These are phyloP conservation scores for Alternaria incomplexa DNA, from an alignment of 2,329 filamentous ascomycete species.

Conservation along the genomic window DNA sequence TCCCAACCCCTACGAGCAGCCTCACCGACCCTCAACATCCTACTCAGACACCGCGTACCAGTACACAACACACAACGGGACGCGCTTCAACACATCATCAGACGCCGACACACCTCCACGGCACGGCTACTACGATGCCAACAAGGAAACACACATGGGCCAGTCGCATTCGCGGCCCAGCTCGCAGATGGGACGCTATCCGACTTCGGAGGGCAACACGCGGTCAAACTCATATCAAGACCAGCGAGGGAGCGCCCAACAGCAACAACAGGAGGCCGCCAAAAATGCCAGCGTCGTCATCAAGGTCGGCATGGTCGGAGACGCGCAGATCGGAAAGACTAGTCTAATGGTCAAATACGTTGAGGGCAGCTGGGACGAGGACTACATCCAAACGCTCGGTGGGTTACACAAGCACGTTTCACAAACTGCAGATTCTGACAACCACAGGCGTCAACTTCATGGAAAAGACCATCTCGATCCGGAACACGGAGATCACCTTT, in stretches of 20 bases:
- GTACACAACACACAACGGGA: slow-evolving; percentile 44
- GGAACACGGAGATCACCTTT: slow-evolving; percentile 99
- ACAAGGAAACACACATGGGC: slow-evolving; percentile 44
- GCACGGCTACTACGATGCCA: slow-evolving; percentile 40
- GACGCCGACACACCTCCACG: slow-evolving; percentile 56
- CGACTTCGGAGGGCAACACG: slow-evolving; percentile 51
- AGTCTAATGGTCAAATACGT: slow-evolving; percentile 99
- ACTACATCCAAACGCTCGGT: slow-evolving; percentile 98
- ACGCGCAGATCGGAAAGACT: slow-evolving; percentile 98
- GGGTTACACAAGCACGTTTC: slow-evolving; percentile 29
- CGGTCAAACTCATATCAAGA: slow-evolving; percentile 55
- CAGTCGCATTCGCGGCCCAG: slow-evolving; percentile 54
- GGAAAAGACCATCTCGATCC: slow-evolving; percentile 99
- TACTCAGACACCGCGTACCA: slow-evolving; percentile 59
- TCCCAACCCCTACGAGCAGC: slow-evolving; percentile 48
- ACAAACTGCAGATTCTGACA: slow-evolving; percentile 19
- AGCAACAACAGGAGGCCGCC: slow-evolving; percentile 38
- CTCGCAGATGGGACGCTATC: slow-evolving; percentile 58
- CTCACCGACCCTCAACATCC: slow-evolving; percentile 59
- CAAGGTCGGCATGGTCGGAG: slow-evolving; percentile 99
- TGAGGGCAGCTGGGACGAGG: slow-evolving; percentile 98
- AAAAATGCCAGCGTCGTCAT: slow-evolving; percentile 80
- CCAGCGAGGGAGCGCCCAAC: slow-evolving; percentile 53
- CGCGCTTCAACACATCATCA: slow-evolving; percentile 53
- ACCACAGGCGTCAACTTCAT: slow-evolving; percentile 93